Evolutionary conservation across 2,329 filamentous ascomycete genomes (phyloP), one percentile per base, ranked within the genome.

Genomic region (Ophiostoma australiae): DNA sequence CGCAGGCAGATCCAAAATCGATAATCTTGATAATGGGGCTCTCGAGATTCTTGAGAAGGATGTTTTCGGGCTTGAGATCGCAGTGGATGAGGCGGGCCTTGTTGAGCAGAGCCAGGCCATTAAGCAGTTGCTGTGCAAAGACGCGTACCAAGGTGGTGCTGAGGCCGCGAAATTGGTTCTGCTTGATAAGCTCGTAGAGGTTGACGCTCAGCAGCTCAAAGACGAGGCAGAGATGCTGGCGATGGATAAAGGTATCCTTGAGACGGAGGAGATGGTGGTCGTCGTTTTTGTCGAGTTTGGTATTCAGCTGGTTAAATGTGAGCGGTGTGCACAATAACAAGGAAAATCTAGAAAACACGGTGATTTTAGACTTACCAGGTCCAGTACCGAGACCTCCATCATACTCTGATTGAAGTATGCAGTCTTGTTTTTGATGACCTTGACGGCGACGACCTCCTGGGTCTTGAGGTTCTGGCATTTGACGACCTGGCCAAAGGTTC

Each of bases 371-470:
- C 87, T 72, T 85, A 96, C 93, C 85, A 99, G 79, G 80, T 99
- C 95, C 72, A 99, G 85, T 33, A 99, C 95, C 1, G 95, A 99
- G 41, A 99, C 95, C 79, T 99, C 95, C 95, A 99, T 99, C 95
- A 99, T 99, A 80, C 95, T 98, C 81, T 99, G 95, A 79, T 99
- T 99, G 84, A 99, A 99, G 80, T 99, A 99, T 52, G 95, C 95
- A 1, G 95, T 99, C 77, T 94, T 90, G 81, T 99, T 99, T 83
- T 99, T 99, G 82, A 99, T 95, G 70, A 99, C 95, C 82, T 99
- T 99, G 75, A 99, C 95, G 3, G 95, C 95, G 65, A 99, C 95
- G 55, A 99, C 95, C 81, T 99, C 95, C 79, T 97, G 94, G 0
- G 95, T 98, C 82, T 97, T 97, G 76, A 99, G 82, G 77, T 99